Percentiles rank a stretch among this genome's conserved stretches.
phyloP scores from a whole-genome alignment of 495 filamentous ascomycete species.

The Hypoxylon rickii region DNA sequence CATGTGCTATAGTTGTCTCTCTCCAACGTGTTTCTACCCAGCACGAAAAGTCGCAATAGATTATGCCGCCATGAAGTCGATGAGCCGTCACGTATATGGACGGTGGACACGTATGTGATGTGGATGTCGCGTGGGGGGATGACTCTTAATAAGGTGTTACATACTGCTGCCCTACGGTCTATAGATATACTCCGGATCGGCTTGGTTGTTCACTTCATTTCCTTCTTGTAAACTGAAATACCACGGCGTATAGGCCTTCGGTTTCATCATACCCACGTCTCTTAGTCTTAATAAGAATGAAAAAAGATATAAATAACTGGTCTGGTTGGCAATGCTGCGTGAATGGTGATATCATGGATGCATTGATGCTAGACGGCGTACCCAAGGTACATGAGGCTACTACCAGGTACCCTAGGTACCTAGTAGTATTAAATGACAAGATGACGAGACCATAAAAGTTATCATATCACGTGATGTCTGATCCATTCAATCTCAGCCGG shows the following conservation, averaged over 20 bases:
- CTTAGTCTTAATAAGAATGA: constrained; percentile 46
- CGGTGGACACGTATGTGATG: too few species aligned
- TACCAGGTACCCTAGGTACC: too few species aligned
- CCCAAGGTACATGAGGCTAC: too few species aligned
- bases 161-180: constrained; percentile 41
- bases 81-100: constrained; percentile 1
- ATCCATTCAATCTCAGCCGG: too few species aligned
- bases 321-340: neutral
- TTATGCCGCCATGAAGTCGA: constrained; percentile 27
- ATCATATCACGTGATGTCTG: too few species aligned
- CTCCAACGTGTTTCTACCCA: constrained; percentile 84
- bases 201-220: constrained; percentile 44
- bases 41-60: constrained; percentile 76
- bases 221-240: constrained; percentile 50
- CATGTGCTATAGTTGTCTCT: constrained; percentile 63
- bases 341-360: too few species aligned
- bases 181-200: constrained; percentile 36
- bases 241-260: constrained; percentile 41
- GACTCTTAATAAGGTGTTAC: constrained; percentile 31
- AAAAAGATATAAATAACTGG: constrained; percentile 31
- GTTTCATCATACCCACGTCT: constrained; percentile 44
- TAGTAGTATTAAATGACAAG: too few species aligned
- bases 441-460: too few species aligned
- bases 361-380: too few species aligned
- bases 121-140: constrained; percentile 19